Base-by-base conservation (phyloP, 129 eudicot genomes). In the Centella asiatica region DNA sequence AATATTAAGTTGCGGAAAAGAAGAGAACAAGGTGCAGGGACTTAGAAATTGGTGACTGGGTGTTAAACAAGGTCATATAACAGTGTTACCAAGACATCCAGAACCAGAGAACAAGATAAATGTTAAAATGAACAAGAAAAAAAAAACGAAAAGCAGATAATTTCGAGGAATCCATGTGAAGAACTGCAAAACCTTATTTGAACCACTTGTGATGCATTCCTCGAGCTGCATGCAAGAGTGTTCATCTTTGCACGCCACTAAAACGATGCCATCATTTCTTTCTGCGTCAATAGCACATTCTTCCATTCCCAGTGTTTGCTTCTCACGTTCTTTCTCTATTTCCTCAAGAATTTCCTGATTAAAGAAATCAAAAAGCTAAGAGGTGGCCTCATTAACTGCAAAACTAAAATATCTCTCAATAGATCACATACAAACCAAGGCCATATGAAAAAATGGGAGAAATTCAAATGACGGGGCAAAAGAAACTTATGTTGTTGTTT, bases 191-290 rank as follows among this genome's bases (percentile, higher is more conserved):
- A 92, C 98, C 98, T 87, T 84, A n/a, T 74, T 78, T 25, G 85
- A 76, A 73, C 84, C 79, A 68, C 73, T 82, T 8, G 70, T 69
- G 40, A 87, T 82, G 72, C 85, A 92, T 68, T 87, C 99, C 75
- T 92, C 88, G 61, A 92, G 99, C 84, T 92, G 95, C 81, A 82
- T 81, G 77, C 95, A 87, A 0, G 99, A 87, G 76, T 72, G 86
- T 65, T 92, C 95, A 62, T 87, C 99, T 80, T 84, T 92, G 81
- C 99, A 92, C 13, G 95, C 88, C 44, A 92, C 95, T 75, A 92
- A 74, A 44, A 92, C 81, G 73, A 78, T 84, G 61, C 95, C 83
- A 58, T 73, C 70, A 64, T 74, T 79, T 31, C 68, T 81, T 54
- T 39, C 65, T 55, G 20, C 65, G 58, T 54, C 85, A 50, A 29